Conservation (phyloP, 495 filamentous ascomycete species). For the Penicillium chermesinum region DNA sequence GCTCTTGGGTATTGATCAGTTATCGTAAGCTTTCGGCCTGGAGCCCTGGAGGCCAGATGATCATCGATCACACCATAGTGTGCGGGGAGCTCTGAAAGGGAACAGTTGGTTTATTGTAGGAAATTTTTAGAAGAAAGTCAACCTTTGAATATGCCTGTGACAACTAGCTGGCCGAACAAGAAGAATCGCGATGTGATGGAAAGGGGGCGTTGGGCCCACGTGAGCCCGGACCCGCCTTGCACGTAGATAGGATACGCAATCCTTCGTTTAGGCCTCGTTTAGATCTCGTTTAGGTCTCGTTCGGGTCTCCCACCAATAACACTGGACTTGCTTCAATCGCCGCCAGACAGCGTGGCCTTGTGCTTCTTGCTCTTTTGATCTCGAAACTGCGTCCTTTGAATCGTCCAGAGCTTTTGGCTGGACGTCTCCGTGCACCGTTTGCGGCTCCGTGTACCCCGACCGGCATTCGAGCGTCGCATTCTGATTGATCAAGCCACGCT, state of each 20-base stretch:
- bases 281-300: no score
- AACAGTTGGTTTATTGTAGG: no score
- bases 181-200: neutral
- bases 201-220: slow-evolving; percentile 8
- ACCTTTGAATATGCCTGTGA: neutral
- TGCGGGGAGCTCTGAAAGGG: neutral
- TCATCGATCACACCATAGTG: neutral
- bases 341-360: slow-evolving; percentile 1
- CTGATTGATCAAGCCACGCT: slow-evolving; percentile 7
- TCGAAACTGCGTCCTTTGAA: neutral
- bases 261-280: neutral
- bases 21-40: neutral
- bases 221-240: slow-evolving; percentile 15
- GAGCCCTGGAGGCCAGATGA: neutral
- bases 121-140: no score
- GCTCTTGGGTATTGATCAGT: no score
- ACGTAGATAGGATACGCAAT: slow-evolving; percentile 12
- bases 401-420: neutral
- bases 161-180: neutral
- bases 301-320: no score
- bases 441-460: slow-evolving; percentile 11
- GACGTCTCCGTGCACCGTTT: slow-evolving; percentile 1
- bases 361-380: neutral
- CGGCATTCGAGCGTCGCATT: slow-evolving; percentile 12
- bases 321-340: neutral